These are phyloP conservation scores for Syzygium grande DNA, from an alignment of 345 rosid species.

Conservation along the genomic window DNA sequence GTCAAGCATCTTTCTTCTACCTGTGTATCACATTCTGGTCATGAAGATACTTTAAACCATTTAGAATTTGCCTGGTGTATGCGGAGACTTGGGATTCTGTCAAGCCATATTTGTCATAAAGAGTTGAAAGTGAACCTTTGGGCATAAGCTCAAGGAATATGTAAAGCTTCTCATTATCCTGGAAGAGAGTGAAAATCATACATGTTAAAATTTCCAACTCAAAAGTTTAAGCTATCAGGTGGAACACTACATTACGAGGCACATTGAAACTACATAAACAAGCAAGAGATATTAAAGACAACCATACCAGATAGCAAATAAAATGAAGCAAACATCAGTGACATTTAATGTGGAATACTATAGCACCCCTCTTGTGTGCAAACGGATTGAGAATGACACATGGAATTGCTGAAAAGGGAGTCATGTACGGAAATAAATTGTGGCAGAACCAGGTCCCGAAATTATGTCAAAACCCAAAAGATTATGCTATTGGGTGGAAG, in stretches of 20 bases:
- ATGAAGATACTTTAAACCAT: constrained; percentile 74
- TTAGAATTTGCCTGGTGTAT: constrained; percentile 21
- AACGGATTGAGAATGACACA: neutral
- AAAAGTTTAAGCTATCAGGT: neutral
- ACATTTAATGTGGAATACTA: too few relatives aligned
- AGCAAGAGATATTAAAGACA: too few relatives aligned
- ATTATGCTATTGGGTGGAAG: rapidly evolving
- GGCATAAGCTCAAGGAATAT: neutral
- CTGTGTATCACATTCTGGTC: constrained; percentile 45
- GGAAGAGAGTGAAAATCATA: neutral
- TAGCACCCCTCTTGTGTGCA: neutral
- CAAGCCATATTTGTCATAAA: rapidly evolving
- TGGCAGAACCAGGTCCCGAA: neutral
- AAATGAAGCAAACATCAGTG: too few relatives aligned
- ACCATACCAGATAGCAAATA: too few relatives aligned
- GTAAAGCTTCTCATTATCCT: rapidly evolving
- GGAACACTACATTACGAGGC: neutral
- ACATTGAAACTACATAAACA: neutral
- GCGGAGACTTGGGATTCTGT: rapidly evolving
- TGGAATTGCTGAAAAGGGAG: neutral
- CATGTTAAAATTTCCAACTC: neutral
- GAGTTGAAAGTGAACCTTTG: rapidly evolving
- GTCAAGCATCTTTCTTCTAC: neutral
- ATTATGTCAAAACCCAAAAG: neutral
- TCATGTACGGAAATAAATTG: neutral